These are phyloP conservation scores for Strobilomyces echinocephalus DNA, from an alignment of 768 basidiomycete genomes.

Conservation along the genomic window DNA sequence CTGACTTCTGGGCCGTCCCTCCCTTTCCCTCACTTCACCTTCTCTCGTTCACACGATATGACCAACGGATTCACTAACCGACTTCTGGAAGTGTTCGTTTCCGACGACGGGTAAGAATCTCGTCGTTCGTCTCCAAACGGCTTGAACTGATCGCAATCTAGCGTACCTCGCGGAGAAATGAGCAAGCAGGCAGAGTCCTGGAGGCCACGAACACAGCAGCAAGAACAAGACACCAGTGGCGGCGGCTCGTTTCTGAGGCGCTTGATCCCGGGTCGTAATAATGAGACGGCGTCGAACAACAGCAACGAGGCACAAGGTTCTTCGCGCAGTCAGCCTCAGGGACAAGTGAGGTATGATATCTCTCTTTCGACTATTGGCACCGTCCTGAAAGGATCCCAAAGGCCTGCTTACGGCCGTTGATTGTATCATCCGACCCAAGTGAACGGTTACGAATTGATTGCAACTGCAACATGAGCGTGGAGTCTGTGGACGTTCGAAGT, in stretches of 20 bases:
- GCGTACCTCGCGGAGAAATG: not conserved
- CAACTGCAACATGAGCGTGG: too few species aligned
- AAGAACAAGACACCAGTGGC: not conserved
- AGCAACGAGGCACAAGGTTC: not conserved
- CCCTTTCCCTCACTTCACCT: not conserved
- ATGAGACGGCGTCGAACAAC: not conserved
- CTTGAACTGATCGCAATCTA: not conserved
- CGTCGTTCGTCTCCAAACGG: not conserved
- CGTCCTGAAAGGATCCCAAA: not conserved
- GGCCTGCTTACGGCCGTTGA: not conserved
- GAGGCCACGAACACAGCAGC: not conserved
- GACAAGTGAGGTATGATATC: not conserved
- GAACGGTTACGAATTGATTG: not conserved
- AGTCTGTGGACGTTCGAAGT: too few species aligned
- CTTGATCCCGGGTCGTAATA: not conserved
- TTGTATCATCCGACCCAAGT: not conserved
- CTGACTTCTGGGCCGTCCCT: not conserved
- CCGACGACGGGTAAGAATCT: not conserved
- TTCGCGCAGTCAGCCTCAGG: not conserved
- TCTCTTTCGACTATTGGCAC: not conserved
- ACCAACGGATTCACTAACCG: not conserved
- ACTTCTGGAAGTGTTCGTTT: not conserved
- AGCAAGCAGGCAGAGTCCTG: not conserved
- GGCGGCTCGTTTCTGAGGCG: not conserved
- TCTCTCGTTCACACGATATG: not conserved